Evolutionary conservation across 306 rosid species (phyloP).

Genomic region (Prunus padus): DNA sequence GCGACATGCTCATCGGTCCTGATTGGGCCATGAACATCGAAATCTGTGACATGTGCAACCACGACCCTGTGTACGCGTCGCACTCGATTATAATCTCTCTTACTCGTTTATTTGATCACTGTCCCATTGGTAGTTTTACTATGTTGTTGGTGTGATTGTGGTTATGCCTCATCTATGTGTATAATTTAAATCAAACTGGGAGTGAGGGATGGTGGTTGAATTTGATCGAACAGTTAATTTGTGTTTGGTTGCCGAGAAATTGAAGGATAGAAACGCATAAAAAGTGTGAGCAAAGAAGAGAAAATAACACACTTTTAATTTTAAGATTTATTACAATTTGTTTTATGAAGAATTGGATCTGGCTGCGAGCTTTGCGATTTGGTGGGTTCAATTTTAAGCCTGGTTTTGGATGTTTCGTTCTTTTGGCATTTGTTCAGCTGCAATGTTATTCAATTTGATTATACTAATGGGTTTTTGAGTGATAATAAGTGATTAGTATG

Average conservation of each 20-base stretch:
- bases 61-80: conserved; percentile 74
- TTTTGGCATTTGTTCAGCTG: neutral
- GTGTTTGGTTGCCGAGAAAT: neutral
- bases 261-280: neutral
- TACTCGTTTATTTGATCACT: neutral
- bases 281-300: neutral
- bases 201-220: conserved; percentile 9
- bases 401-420: neutral
- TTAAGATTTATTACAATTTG: neutral
- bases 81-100: conserved; percentile 22
- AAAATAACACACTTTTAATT: neutral
- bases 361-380: neutral
- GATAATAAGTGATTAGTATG: neutral
- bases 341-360: neutral
- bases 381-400: neutral
- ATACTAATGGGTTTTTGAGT: neutral
- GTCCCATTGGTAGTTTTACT: neutral
- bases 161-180: neutral
- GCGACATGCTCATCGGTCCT: conserved; percentile 94
- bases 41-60: conserved; percentile 93
- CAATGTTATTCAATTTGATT: neutral
- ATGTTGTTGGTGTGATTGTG: neutral
- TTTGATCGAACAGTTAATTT: conserved; percentile 22
- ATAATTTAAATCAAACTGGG: neutral
- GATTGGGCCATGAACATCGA: conserved; percentile 99